Evolutionary conservation across 2,329 filamentous ascomycete genomes (phyloP).

Genomic region (Penicillium janthinellum): DNA sequence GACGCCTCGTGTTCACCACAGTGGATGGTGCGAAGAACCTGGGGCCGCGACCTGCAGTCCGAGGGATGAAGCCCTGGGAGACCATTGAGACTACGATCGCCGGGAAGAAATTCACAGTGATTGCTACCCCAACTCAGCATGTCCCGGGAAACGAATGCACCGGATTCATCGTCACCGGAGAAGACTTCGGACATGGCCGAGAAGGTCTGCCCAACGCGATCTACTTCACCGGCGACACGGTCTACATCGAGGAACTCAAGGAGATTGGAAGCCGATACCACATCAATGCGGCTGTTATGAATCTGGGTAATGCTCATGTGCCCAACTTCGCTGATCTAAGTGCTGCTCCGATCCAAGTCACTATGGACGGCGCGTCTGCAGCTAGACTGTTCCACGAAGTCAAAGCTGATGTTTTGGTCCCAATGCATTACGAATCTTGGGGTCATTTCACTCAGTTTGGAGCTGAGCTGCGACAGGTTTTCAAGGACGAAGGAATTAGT

Average conservation of each 20-base stretch:
- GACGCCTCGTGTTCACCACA: no score
- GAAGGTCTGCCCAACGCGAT: slow-evolving; percentile 49
- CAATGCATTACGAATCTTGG: slow-evolving; percentile 54
- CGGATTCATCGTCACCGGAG: slow-evolving; percentile 47
- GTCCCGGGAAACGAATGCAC: slow-evolving; percentile 49
- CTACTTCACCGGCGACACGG: slow-evolving; percentile 54
- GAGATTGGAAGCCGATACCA: slow-evolving; percentile 41
- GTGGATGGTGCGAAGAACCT: no score
- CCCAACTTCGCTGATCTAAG: not conserved
- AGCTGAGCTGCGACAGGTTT: slow-evolving; percentile 32
- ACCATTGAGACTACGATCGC: not conserved
- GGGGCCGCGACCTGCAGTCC: no score
- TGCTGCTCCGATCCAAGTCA: slow-evolving; percentile 39
- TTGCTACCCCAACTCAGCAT: slow-evolving; percentile 45
- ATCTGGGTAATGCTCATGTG: slow-evolving; percentile 37
- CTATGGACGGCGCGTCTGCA: slow-evolving; percentile 50
- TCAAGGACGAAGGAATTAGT: slow-evolving; percentile 39
- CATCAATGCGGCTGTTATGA: slow-evolving; percentile 45
- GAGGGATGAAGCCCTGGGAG: no score
- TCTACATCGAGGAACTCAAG: slow-evolving; percentile 48
- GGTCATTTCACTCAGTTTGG: slow-evolving; percentile 46
- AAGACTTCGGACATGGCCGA: slow-evolving; percentile 40
- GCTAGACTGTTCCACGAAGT: slow-evolving; percentile 44
- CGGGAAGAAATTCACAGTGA: slow-evolving; percentile 43
- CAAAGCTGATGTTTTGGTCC: slow-evolving; percentile 46